phyloP scores from a whole-genome alignment of 495 filamentous ascomycete species.

The Xeromyces bisporus region DNA sequence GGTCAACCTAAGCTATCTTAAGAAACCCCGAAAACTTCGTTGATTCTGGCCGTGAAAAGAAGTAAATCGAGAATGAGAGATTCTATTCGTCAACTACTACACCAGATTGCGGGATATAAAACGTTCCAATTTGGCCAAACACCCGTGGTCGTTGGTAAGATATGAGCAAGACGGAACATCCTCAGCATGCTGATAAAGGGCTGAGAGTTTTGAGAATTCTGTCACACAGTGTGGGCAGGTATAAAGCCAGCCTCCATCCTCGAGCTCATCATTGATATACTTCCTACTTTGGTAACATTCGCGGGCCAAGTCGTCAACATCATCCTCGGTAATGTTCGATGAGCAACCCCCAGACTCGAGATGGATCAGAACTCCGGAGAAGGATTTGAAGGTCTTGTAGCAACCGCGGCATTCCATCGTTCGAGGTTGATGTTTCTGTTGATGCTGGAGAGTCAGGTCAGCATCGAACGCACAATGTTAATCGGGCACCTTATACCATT shows the following conservation, averaged over 20 bases:
- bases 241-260: background rate
- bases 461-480: background rate
- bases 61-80: background rate
- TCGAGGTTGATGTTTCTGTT: background rate
- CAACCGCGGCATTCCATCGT: background rate
- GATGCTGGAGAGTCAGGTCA: background rate
- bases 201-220: background rate
- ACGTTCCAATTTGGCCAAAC: background rate
- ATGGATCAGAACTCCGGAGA: background rate
- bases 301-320: background rate
- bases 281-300: background rate
- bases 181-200: background rate
- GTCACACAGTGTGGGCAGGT: background rate
- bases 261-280: background rate
- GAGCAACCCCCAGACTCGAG: background rate
- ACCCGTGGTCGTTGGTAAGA: background rate
- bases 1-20: background rate
- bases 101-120: background rate
- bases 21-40: background rate
- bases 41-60: background rate
- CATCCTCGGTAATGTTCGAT: background rate
- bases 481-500: background rate
- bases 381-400: background rate
- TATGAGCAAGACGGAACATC: background rate
- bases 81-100: background rate